These are phyloP conservation scores for Venturia asperata DNA, from an alignment of 2,329 filamentous ascomycete genomes.

Conservation along the genomic window DNA sequence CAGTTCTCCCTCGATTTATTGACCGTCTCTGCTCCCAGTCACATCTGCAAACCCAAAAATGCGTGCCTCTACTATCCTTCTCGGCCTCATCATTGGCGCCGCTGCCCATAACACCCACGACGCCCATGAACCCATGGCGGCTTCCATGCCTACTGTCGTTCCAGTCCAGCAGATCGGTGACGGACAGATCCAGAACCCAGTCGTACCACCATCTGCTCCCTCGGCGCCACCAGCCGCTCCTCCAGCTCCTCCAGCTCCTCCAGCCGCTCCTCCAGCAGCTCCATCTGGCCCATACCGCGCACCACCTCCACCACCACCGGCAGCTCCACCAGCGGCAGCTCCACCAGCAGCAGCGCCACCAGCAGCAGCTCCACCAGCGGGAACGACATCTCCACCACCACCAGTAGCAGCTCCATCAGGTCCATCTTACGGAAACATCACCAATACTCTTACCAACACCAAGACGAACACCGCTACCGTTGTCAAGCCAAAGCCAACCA, in stretches of 20 bases:
- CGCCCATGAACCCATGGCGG: too few relatives aligned
- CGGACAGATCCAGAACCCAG: constrained; percentile 20
- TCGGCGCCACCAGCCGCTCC: neutral
- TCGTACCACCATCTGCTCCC: neutral
- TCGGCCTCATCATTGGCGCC: neutral
- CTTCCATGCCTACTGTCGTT: neutral
- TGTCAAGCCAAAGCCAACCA: constrained; percentile 3
- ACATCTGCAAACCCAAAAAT: neutral
- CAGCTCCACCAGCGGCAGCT: neutral
- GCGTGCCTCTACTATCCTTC: constrained; percentile 16
- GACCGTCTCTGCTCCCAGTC: neutral
- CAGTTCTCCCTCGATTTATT: neutral
- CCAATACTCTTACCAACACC: neutral
- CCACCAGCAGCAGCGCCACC: neutral
- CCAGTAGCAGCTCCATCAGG: neutral
- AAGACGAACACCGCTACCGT: constrained; percentile 13
- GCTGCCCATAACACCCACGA: neutral
- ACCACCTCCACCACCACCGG: neutral
- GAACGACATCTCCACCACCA: neutral
- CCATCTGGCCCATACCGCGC: neutral
- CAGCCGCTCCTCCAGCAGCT: constrained; percentile 9
- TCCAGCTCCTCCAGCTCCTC: neutral
- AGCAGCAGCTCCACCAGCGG: neutral
- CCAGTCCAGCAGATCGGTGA: constrained; percentile 19
- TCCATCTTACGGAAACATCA: constrained; percentile 3